phyloP scores from a whole-genome alignment of 1,284 basidiomycete species.

The Pseudozyma thailandica region DNA sequence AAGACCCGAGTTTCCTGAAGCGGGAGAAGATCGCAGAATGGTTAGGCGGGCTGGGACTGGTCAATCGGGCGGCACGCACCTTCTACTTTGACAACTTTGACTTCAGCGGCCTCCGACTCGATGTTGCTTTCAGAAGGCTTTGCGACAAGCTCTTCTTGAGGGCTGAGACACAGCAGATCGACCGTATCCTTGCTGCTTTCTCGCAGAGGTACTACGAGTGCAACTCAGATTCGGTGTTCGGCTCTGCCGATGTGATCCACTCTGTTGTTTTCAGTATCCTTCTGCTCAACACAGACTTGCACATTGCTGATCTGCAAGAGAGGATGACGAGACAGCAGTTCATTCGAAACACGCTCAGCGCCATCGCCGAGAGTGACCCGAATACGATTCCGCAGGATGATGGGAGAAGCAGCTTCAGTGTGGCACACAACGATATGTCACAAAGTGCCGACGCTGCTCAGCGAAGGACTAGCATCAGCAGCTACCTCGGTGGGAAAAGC shows the following conservation, averaged over 20 bases:
- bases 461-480: slow-evolving; percentile 22
- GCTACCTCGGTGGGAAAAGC: slow-evolving; percentile 19
- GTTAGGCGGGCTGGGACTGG: slow-evolving; percentile 82
- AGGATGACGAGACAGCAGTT: slow-evolving; percentile 96
- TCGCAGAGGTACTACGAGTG: slow-evolving; percentile 88
- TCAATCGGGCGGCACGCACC: slow-evolving; percentile 80
- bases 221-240: slow-evolving; percentile 82
- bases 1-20: slow-evolving; percentile 83
- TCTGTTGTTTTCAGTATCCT: slow-evolving; percentile 91
- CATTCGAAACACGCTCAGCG: slow-evolving; percentile 86
- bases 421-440: slow-evolving; percentile 3
- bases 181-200: slow-evolving; percentile 92
- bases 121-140: slow-evolving; percentile 87
- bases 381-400: slow-evolving; percentile 33
- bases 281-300: slow-evolving; percentile 94
- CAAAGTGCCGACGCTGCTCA: slow-evolving; percentile 18
- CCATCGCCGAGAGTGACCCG: slow-evolving; percentile 71
- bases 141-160: slow-evolving; percentile 92
- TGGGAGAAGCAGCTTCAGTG: slow-evolving; percentile 44
- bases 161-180: slow-evolving; percentile 96
- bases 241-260: slow-evolving; percentile 86
- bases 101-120: slow-evolving; percentile 82
- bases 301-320: slow-evolving; percentile 86
- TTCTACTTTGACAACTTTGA: slow-evolving; percentile 91
- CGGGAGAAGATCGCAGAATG: slow-evolving; percentile 95